Evolutionary conservation across 1,284 basidiomycete species (phyloP).

Genomic region (Serendipita sp.): DNA sequence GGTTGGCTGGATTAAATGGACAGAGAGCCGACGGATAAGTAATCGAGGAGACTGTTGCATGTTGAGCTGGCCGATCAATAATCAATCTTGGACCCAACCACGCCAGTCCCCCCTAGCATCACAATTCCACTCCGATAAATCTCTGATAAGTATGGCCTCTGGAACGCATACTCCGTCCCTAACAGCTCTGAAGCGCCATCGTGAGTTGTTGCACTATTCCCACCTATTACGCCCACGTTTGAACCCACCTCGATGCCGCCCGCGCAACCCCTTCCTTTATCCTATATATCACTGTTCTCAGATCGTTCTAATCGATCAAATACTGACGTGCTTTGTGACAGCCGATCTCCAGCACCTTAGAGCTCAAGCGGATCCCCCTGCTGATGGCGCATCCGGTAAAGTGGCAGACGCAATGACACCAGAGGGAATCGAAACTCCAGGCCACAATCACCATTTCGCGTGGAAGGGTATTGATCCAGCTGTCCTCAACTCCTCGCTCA

Average conservation of each 20-base stretch:
- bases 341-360: conserved; percentile 1
- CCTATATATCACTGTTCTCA: background rate
- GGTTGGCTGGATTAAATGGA: too few species aligned
- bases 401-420: background rate
- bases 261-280: background rate
- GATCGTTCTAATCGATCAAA: background rate
- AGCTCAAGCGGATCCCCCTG: background rate
- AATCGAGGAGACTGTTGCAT: too few species aligned
- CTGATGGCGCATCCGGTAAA: background rate
- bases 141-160: background rate
- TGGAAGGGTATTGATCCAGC: background rate
- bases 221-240: background rate
- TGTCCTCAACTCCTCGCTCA: conserved; percentile 5
- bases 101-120: background rate
- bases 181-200: background rate
- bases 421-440: background rate
- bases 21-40: too few species aligned
- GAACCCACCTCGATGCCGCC: background rate
- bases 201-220: background rate
- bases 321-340: background rate
- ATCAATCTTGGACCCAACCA: background rate
- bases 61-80: too few species aligned
- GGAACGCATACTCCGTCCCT: background rate
- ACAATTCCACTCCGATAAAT: background rate
- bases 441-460: background rate